These are phyloP conservation scores for Pugionium cornutum DNA, from an alignment of 345 rosid genomes.

Conservation along the genomic window DNA sequence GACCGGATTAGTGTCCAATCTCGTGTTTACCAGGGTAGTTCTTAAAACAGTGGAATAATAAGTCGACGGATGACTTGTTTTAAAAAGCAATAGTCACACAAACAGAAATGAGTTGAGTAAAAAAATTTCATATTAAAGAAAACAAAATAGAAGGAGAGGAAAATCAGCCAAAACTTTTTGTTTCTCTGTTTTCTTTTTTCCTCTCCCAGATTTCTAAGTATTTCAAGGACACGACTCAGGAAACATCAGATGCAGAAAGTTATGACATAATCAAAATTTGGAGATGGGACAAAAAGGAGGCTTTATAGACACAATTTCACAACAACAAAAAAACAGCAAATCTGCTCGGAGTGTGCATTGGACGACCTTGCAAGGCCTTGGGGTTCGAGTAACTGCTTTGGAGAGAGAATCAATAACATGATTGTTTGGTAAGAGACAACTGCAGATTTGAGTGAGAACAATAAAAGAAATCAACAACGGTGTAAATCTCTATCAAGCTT, in stretches of 20 bases:
- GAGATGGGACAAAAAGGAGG: too few species aligned
- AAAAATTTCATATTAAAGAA: background rate
- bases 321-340: conserved; percentile 2
- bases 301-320: conserved; percentile 21
- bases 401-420: conserved; percentile 21
- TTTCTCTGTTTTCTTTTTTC: background rate
- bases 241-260: background rate
- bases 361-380: conserved; percentile 20
- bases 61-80: too few species aligned
- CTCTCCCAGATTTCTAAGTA: background rate
- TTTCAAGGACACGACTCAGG: background rate
- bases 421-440: conserved; percentile 19
- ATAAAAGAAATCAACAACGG: background rate
- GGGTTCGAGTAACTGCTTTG: background rate
- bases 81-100: too few species aligned
- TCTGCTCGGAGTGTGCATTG: conserved; percentile 23
- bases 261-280: conserved; percentile 27
- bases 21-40: too few species aligned
- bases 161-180: conserved; percentile 20
- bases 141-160: background rate
- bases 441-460: conserved; percentile 16
- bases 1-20: too few species aligned
- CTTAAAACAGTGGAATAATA: too few species aligned
- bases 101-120: too few species aligned
- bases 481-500: conserved; percentile 14